These are phyloP conservation scores for Syncephalastrum monosporum DNA, from an alignment of 371 early-diverging fungal species.

Conservation along the genomic window DNA sequence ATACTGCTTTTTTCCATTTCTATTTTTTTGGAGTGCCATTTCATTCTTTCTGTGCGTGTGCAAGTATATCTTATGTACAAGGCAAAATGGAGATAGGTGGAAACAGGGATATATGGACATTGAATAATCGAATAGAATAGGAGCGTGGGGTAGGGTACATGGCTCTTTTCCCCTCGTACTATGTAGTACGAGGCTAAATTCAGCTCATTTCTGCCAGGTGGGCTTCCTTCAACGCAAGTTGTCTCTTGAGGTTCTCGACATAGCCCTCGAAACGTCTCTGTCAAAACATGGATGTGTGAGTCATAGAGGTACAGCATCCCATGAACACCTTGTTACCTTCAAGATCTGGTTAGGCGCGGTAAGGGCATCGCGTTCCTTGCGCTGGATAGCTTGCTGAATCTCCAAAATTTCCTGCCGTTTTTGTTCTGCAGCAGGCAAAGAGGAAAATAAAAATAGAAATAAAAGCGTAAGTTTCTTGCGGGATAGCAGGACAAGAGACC, in stretches of 20 bases:
- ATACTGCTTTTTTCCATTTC: no score
- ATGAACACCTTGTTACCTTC: constrained; percentile 27
- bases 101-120: no score
- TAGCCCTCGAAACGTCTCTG: constrained; percentile 49
- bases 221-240: constrained; percentile 43
- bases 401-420: constrained; percentile 54
- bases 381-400: constrained; percentile 46
- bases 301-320: not conserved
- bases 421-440: constrained; percentile 29
- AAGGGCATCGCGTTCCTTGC: constrained; percentile 37
- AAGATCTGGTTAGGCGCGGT: constrained; percentile 52
- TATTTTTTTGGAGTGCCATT: no score
- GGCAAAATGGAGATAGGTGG: no score
- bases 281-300: not conserved
- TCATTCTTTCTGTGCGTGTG: no score
- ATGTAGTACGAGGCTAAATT: no score
- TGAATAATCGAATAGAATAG: no score
- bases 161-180: no score
- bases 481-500: not conserved
- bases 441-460: not conserved
- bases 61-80: no score
- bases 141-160: no score
- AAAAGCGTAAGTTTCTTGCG: not conserved
- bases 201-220: constrained; percentile 45
- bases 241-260: constrained; percentile 43